Evolutionary conservation across 2,329 filamentous ascomycete species (phyloP), one percentile per base, ranked within the genome.

Genomic region (Teratosphaeria destructans): DNA sequence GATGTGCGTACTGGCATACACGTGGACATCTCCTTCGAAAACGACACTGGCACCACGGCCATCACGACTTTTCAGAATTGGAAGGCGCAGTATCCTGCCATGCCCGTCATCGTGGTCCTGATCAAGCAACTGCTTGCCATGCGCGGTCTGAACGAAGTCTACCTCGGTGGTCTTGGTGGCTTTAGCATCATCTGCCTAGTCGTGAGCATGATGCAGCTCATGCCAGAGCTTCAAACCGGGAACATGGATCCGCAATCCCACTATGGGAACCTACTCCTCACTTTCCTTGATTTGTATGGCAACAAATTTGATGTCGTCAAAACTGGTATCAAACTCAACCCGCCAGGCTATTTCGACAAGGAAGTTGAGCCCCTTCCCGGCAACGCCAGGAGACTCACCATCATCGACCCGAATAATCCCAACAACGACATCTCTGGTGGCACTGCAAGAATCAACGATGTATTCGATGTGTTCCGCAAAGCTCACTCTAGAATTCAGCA

Each of bases 11-110:
- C 92, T 1, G 86, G 85, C 12, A 78, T 99, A 57, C 89, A 88
- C 66, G 88, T 97, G 12, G 94, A 99, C 71, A 82, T 99, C 12
- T 97, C 92, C 0, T 96, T 99, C 70, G 93, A 99, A 75, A 97
- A 96, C 70, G 75, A 86, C 39, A 89, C 88, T 52, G 94, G 94
- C 11, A 77, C 96, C 10, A 75, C 82, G 19, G 93, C 94, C 2
- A 87, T 94, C 68, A 77, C 85, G 19, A 96, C 90, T 0, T 96
- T 96, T 71, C 74, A 85, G 58, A 73, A 78, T 0, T 99, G 94
- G 94, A 92, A 89, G 73, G 67, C 78, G 14, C 78, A 86, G 57
- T 96, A 87, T 64, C 92, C 93, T 0, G 85, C 85, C 8, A 92
- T 97, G 89, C 88, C 90, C 0, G 83, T 89, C 49, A 78, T 99